Evolutionary conservation across 129 eudicot species (phyloP).

Genomic region (Flaveria robusta): DNA sequence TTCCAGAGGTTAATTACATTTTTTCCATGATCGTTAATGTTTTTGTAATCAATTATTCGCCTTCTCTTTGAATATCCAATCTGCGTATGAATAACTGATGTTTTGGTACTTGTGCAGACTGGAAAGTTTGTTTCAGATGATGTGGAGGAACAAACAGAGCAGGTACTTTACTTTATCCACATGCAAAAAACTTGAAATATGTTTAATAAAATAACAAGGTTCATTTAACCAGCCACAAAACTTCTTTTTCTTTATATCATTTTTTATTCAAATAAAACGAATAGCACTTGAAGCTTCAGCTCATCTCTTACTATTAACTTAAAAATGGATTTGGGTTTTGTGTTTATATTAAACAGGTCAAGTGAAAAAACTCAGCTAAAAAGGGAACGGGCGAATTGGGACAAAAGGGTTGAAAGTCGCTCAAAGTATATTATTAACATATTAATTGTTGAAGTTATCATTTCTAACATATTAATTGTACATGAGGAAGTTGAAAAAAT

Average conservation of each 20-base stretch:
- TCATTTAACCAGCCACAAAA: neutral
- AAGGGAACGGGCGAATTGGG: neutral
- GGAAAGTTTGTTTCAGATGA: constrained; percentile 78
- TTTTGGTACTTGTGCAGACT: constrained; percentile 57
- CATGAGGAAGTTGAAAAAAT: too few species aligned
- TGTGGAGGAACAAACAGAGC: constrained; percentile 97
- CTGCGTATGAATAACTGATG: neutral
- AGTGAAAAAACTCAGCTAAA: neutral
- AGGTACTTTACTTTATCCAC: constrained; percentile 57
- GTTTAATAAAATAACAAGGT: neutral
- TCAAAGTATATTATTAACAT: neutral
- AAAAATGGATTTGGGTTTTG: neutral
- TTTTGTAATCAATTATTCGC: neutral
- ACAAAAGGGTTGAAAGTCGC: neutral
- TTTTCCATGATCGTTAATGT: neutral
- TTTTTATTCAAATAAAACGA: neutral
- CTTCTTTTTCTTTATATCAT: neutral
- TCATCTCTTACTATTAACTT: neutral
- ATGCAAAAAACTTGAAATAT: neutral
- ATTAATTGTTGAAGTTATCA: too few species aligned
- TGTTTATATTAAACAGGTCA: neutral
- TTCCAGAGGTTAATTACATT: constrained; percentile 70
- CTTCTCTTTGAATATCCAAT: neutral
- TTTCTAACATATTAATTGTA: too few species aligned
- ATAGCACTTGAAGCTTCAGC: neutral